Evolutionary conservation across 805 yeast species (phyloP).

Genomic region (Spathaspora arborariae): DNA sequence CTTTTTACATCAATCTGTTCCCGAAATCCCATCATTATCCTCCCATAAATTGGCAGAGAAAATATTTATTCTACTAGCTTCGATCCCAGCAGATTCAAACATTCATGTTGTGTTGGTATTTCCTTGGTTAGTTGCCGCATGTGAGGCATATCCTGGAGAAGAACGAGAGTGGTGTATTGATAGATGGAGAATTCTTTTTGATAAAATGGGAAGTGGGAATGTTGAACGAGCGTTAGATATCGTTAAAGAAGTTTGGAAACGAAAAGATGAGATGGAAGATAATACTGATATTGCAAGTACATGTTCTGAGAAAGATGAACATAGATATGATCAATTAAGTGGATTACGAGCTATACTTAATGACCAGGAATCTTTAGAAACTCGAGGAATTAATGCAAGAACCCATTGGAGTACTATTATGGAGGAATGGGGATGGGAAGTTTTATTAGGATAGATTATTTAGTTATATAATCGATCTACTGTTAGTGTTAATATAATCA

Average conservation of each 20-base stretch:
- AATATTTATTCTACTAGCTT: constrained; percentile 55
- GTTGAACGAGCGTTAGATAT: constrained; percentile 64
- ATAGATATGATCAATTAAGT: constrained; percentile 27
- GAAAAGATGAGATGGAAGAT: constrained; percentile 59
- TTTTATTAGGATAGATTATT: constrained; percentile 45
- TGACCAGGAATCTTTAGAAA: constrained; percentile 16
- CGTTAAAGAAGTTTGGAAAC: constrained; percentile 67
- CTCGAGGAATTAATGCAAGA: constrained; percentile 40
- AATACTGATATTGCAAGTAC: constrained; percentile 12
- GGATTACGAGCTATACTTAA: constrained; percentile 40
- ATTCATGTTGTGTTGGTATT: constrained; percentile 59
- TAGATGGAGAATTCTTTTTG: constrained; percentile 53
- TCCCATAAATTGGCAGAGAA: constrained; percentile 58
- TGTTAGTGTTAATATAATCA: too few species aligned
- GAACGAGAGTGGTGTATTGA: constrained; percentile 60
- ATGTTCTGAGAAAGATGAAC: constrained; percentile 6
- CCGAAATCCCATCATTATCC: constrained; percentile 56
- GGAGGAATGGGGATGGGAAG: constrained; percentile 79
- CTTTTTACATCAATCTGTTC: constrained; percentile 67
- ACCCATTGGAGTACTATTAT: constrained; percentile 67
- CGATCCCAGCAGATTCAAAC: constrained; percentile 57
- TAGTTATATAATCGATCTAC: too few species aligned
- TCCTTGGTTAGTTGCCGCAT: constrained; percentile 61
- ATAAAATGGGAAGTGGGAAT: constrained; percentile 62
- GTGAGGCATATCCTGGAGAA: constrained; percentile 57